Evolutionary conservation across 2,329 filamentous ascomycete genomes (phyloP), one percentile per base, ranked within the genome.

Genomic region (Calonectria hongkongensis): DNA sequence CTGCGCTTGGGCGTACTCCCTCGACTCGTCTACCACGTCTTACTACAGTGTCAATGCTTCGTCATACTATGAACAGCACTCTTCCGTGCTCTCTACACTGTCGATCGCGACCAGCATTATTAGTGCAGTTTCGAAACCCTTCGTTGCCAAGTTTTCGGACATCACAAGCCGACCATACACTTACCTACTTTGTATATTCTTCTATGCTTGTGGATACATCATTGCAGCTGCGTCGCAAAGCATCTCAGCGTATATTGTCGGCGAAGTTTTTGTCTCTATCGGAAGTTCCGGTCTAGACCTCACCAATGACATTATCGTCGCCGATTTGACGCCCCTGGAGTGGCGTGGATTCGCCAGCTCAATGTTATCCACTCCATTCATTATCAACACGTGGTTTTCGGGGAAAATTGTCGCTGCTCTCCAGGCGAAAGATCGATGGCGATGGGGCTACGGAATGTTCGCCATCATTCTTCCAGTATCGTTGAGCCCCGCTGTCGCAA

Each of bases 141-240:
- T 89, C 12, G 88, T 92, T 81, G 89, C 89, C 66, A 92, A 92
- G 80, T 83, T 92, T 45, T 89, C 90, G 8, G 89, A 92, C 76
- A 89, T 92, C 9, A 91, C 92, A 66, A 90, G 90, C 30, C 88
- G 91, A 30, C 88, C 90, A n/a, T 88, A 92, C 79, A 90, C 90
- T 2, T 92, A 92, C 77, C 83, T 85, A 18, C 79, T 92, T 18
- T 87, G 88, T 2, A 87, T 92, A 25, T 74, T 86, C 25, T 84
- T 91, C 56, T 92, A 89, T 77, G 84, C 88, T 1, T 76, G 92
- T 12, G 88, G 90, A 0, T 92, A 91, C 78, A 87, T 91, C 28
- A 85, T 91, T 70, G 89, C 89, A 78, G 90, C 91, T 2, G 87
- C 87, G 0, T 88, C 89, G 2, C 84, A 84, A 28, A 87, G 85